Base-by-base conservation (phyloP, 2,329 filamentous ascomycete genomes). In the Cryphonectria japonica region DNA sequence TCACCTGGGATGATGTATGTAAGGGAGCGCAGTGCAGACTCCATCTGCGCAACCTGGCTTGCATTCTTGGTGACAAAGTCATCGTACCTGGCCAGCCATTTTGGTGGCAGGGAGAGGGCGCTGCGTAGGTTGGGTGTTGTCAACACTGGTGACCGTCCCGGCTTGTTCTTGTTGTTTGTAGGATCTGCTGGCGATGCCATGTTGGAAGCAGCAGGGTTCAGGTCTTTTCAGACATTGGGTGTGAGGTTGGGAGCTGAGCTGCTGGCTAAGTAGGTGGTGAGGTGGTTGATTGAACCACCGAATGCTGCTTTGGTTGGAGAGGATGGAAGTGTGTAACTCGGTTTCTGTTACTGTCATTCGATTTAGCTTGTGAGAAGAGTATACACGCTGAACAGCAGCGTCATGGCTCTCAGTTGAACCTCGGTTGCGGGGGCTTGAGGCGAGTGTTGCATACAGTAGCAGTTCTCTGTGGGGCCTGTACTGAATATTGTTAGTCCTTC, bases 31-130 rank as follows among this genome's bases (percentile, higher is more conserved):
- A 99, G 84, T 19, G 94, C 94, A 74, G 93, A 97, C 84, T 99
- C 96, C 74, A 99, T 95, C 83, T 97, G 95, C 66, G 94, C 93
- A 68, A 99, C 94, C 72, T 97, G 94, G 78, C 94, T 92, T 73
- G 94, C 91, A 80, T 99, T 99, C 83, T 95, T 96, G 73, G 93
- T 92, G 84, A 99, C 95, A 83, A 98, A 98, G 75, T 96, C 91
- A 77, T 91, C 90, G 82, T 97, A 97, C 83, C 90, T 87, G 74
- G 86, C 83, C 68, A 93, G 84, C 89, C 89, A 93, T 80, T 86
- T 86, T 37, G 90, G 86, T 65, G 91, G 89, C 76, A 90, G 80
- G 59, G 88, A 85, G 64, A 91, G 82, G 73, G 87, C 80, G 74
- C 80, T 82, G 67, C 80, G 81, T 71, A 85, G 60, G 46, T 64